These are phyloP conservation scores for Mycena citricolor DNA, from an alignment of 1,284 basidiomycete genomes.

Conservation along the genomic window DNA sequence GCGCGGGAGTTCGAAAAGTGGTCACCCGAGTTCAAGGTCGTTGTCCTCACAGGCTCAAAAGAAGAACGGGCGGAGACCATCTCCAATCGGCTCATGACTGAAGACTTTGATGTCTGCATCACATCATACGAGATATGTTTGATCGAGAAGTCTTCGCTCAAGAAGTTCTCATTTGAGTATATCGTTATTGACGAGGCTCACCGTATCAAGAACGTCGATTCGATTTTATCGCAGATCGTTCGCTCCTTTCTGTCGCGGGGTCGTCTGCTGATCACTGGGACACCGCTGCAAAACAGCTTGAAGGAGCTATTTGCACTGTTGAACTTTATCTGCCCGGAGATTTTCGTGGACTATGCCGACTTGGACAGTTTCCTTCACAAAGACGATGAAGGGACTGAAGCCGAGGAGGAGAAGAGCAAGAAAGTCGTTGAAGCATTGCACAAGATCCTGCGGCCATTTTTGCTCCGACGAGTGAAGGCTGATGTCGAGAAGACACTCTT, in stretches of 20 bases:
- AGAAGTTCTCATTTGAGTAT: slow-evolving; percentile 97
- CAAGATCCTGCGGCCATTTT: slow-evolving; percentile 94
- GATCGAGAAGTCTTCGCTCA: slow-evolving; percentile 89
- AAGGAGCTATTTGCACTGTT: slow-evolving; percentile 96
- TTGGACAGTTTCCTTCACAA: slow-evolving; percentile 79
- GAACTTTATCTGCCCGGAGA: slow-evolving; percentile 91
- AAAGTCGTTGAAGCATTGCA: slow-evolving; percentile 97
- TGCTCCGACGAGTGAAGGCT: slow-evolving; percentile 92
- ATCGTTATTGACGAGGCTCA: slow-evolving; percentile 99
- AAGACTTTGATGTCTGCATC: slow-evolving; percentile 93
- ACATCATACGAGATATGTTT: slow-evolving; percentile 98
- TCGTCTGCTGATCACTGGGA: slow-evolving; percentile 93
- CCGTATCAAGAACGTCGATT: slow-evolving; percentile 99
- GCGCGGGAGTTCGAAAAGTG: slow-evolving; percentile 89
- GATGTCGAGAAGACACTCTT: slow-evolving; percentile 97
- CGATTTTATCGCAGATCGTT: slow-evolving; percentile 94
- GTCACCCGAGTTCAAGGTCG: slow-evolving; percentile 87
- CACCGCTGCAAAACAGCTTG: slow-evolving; percentile 95
- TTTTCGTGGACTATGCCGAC: slow-evolving; percentile 76
- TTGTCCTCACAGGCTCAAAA: slow-evolving; percentile 84
- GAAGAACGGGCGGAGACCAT: slow-evolving; percentile 89
- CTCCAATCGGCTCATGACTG: slow-evolving; percentile 74
- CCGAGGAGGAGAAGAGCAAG: slow-evolving; percentile 85
- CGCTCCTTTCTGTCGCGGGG: slow-evolving; percentile 88
- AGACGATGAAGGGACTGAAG: slow-evolving; percentile 70